Base-by-base conservation (phyloP, 768 basidiomycete species). In the Leccinum subgranulosum region DNA sequence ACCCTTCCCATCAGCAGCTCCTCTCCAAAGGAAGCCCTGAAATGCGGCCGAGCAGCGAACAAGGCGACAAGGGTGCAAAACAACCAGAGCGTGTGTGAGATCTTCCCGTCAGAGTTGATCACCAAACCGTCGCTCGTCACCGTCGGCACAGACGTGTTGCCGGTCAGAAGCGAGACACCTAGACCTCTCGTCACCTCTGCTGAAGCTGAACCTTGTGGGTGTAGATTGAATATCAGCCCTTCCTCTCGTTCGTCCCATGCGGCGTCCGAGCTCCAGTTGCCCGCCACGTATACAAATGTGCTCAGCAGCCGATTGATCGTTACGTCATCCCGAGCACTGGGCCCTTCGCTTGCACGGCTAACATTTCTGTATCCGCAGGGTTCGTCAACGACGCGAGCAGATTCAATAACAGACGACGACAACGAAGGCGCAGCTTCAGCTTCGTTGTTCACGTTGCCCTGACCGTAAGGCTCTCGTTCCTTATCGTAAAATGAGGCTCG, bases 11-110 rank as follows among this genome's bases (percentile, higher is more conserved):
- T 53, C 58, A 64, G 12, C 46, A 43, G 1, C 19, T 55, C 64
- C 41, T 54, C 62, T 41, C 43, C 45, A 56, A 71, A 55, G 50
- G 57, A 60, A 54, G 63, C 9, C 19, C 39, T 47, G 2, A 51
- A 60, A 21, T 55, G 57, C 43, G 60, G 19, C 61, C 51, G 56
- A 41, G 52, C 52, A 49, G 60, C 59, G 52, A 64, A 64, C 52
- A 62, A 23, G 29, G 66, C 69, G 53, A 65, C 54, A 19, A 80
- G 64, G 36, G 73, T 64, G 60, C 77, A 75, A 50, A 77, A 65
- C 10, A 79, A 56, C 84, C 84, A 85, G 5, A 86, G 71, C 33
- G 71, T 69, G 59, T 77, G 75, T 1, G 83, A 82, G 45, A 84
- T 64, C 60, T 71, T 77, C 3, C 82, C 83, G 61, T 85, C 84